Base-by-base conservation (phyloP, 2,329 filamentous ascomycete species). In the Clonostachys sp. region DNA sequence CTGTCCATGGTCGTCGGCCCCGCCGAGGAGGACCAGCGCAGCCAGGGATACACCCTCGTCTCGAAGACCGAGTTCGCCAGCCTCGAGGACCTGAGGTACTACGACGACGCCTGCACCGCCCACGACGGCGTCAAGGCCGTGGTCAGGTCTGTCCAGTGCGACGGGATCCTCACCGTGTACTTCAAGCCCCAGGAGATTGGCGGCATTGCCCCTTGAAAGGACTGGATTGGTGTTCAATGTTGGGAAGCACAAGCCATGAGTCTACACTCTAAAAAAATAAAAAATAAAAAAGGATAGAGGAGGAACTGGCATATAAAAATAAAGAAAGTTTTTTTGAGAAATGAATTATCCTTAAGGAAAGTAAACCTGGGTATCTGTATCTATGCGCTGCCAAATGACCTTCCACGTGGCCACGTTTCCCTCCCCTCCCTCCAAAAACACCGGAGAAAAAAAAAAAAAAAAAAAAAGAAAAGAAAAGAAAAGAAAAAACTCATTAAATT, bases 71-170 rank as follows among this genome's bases (percentile, higher is more conserved):
- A 79, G 42, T 89, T 89, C 59, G 74, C 76, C 42, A 83, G 67
- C 50, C 57, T 81, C 47, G 83, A 83, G 12, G 86, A 89, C 61
- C 82, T 89, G 78, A 72, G 79, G 55, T 89, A 78, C 67, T 89
- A 87, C 61, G 85, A 89, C 61, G 69, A 71, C 10, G 71, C 61
- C 46, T 76, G 73, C 55, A 49, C 57, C n/a, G 71, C 70, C 3
- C 74, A 77, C 52, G 55, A 57, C 48, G 64, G 77, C 49, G 75
- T 72, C 62, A 57, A 55, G 34, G 52, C 55, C 3, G 66, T 63
- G 13, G 57, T 57, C 52, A 10, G 12, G 36, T 55, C 48, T 16
- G 51, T 73, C 24, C 57, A 53, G 7, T 49, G 71, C 9, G 54
- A 63, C 35, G 71, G 66, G 14, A 49, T 70, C 24, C 44, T 73